Evolutionary conservation across 192 early-diverging fungal species (phyloP), one percentile per base, ranked within the genome.

Genomic region (Phlyctochytrium planicorne): DNA sequence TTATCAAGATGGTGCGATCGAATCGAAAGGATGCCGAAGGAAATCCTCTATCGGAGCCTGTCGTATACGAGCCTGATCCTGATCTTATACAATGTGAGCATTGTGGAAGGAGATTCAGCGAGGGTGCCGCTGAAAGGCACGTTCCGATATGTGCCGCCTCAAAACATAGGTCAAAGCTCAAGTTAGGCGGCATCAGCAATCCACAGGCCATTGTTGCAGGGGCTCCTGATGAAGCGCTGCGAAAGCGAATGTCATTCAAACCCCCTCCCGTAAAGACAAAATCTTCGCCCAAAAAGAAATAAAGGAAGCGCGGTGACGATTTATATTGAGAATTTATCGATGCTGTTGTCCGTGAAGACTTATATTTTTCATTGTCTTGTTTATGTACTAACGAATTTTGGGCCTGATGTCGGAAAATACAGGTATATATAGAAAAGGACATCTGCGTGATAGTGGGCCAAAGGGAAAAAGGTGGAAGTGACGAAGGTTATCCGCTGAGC

Each of bases 21-120:
- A 77, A 77, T 25, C 73, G 78, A 2, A 53, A 56, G 27, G 32
- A 30, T 30, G 36, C 2, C 2, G 31, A 37, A 60, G 32, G 17
- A 36, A 2, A 32, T 50, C 27, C 32, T 20, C 2, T 23, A 68
- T 40, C 10, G 14, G 33, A 59, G 2, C 32, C 32, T 17, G 59
- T 32, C 2, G 24, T 53, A 6, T 66, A 55, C 2, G 75, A 80
- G 37, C 81, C 78, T 0, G 75, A 83, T 61, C 78, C 82, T 23
- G 78, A 80, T 63, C 72, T 77, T 20, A 65, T 83, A 1, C 70
- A 63, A 16, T 83, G 82, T 47, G 68, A 71, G 25, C 56, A 71
- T 53, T 85, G 83, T 65, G 55, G 56, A 30, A 59, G 83, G 12
- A 65, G 83, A n/a, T 85, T 85, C 72, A 85, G 80, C 59, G 69